Evolutionary conservation across 345 rosid genomes (phyloP).

Genomic region (Lepidium didymum): DNA sequence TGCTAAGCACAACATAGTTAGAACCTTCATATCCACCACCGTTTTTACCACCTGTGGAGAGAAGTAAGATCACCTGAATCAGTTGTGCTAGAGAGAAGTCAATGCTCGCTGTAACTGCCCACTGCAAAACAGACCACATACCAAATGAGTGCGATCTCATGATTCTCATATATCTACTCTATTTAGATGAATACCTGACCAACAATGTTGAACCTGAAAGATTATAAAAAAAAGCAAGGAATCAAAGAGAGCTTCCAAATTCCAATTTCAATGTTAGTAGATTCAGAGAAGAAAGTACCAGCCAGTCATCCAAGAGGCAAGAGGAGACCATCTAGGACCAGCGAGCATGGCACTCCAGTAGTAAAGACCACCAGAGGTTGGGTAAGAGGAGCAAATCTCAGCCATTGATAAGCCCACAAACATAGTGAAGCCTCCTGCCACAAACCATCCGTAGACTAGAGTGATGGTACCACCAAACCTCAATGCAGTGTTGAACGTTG

Average conservation of each 20-base stretch:
- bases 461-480: slow-evolving; percentile 76
- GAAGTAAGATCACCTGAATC: slow-evolving; percentile 54
- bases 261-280: neutral
- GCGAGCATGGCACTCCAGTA: slow-evolving; percentile 99
- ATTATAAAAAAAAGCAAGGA: neutral
- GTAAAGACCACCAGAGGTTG: slow-evolving; percentile 96
- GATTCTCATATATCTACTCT: neutral
- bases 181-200: slow-evolving; percentile 35
- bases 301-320: slow-evolving; percentile 96
- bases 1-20: slow-evolving; percentile 60
- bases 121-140: slow-evolving; percentile 42
- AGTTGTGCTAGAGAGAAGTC: slow-evolving; percentile 35
- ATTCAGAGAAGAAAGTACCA: slow-evolving; percentile 37
- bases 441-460: slow-evolving; percentile 81
- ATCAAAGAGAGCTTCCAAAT: slow-evolving; percentile 30
- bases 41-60: slow-evolving; percentile 87
- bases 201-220: slow-evolving; percentile 92
- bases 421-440: slow-evolving; percentile 81
- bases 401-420: slow-evolving; percentile 85
- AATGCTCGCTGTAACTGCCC: slow-evolving; percentile 53
- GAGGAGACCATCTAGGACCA: slow-evolving; percentile 82
- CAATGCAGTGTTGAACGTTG: slow-evolving; percentile 77
- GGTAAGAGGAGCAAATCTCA: slow-evolving; percentile 93
- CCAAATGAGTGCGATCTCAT: too few species aligned
- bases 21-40: slow-evolving; percentile 93